Conservation (phyloP, 2,329 filamentous ascomycete species). For the Xylariaceae sp. region DNA sequence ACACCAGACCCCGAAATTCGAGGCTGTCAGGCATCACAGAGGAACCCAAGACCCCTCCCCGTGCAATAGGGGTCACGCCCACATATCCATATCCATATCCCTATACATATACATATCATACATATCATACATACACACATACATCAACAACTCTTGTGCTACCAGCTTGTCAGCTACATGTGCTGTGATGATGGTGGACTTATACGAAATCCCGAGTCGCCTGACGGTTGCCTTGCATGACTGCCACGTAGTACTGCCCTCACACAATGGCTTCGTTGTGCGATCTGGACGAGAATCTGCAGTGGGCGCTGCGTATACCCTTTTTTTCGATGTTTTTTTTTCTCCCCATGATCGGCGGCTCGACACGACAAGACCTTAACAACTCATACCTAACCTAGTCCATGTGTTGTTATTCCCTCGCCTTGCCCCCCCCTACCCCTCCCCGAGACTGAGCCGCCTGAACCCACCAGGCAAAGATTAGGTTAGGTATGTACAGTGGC, state of each 20-base stretch:
- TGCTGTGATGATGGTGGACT: slow-evolving; percentile 3
- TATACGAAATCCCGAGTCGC: slow-evolving; percentile 15
- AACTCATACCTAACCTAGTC: neutral
- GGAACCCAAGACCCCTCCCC: slow-evolving; percentile 6
- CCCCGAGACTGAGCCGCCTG: slow-evolving; percentile 1
- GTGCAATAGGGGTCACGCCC: slow-evolving; percentile 1
- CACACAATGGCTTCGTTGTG: slow-evolving; percentile 14
- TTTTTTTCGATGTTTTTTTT: neutral
- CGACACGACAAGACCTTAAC: slow-evolving; percentile 1
- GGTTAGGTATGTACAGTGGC: neutral
- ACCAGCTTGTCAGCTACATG: slow-evolving; percentile 6
- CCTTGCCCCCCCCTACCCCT: slow-evolving; percentile 2
- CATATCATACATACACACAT: too few relatives aligned
- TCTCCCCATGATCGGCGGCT: slow-evolving; percentile 19
- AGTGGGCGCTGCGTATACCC: slow-evolving; percentile 29
- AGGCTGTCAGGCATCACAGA: slow-evolving; percentile 4
- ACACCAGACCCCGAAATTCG: neutral
- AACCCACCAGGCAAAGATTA: neutral
- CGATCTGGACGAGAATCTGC: slow-evolving; percentile 19
- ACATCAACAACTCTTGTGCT: slow-evolving; percentile 14
- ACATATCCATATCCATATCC: too few relatives aligned
- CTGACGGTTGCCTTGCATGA: slow-evolving; percentile 21
- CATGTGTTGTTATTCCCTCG: neutral
- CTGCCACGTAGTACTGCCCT: slow-evolving; percentile 27
- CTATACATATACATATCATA: too few relatives aligned